Base-by-base conservation (phyloP, 2,329 filamentous ascomycete species). In the Truncatella angustata region DNA sequence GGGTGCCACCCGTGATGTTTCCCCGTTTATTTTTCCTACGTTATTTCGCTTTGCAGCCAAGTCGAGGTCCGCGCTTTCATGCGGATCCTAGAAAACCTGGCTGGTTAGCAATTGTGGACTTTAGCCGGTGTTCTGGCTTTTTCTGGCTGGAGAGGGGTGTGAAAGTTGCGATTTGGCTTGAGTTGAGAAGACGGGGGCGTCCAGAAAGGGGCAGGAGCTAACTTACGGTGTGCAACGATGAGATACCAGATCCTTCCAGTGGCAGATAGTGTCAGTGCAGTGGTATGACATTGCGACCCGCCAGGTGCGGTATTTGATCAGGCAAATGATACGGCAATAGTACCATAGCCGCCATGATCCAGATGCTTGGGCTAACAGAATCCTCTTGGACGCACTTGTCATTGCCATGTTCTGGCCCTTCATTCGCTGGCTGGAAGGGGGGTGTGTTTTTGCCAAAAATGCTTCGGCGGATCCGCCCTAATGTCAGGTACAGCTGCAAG, bases 21-120 rank as follows among this genome's bases (percentile, higher is more conserved):
- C 40, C 18, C 23, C 14, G 43, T 51, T 28, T 43, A 40, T 46
- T 51, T 46, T 57, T 46, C 54, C 54, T 54, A 57, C 32, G 56
- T 63, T 61, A 61, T 63, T 60, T 63, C 60, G 60, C 60, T 61
- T 58, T 61, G 18, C 45, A 42, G 45, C 43, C 59, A 56, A 63
- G 59, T 61, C 56, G 58, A 32, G 23, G 51, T 14, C 7, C 28
- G 28, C 28, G n/a, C 28, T 32, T 32, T 30, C 36, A 11, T 36
- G 36, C 40, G 32, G 40, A 30, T 35, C 36, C 16, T 24, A 45
- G 24, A 20, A 23, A 44, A 30, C 23, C 24, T 26, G 24, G 40
- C 20, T 24, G 40, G 24, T 10, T 23, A 24, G 40, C 12, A 12
- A 18, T 11, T 40, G 21, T 36, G 34, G 34, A 16, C 18, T 16